Conservation (phyloP, 2,329 filamentous ascomycete species). For the Trichoderma koningiopsis region DNA sequence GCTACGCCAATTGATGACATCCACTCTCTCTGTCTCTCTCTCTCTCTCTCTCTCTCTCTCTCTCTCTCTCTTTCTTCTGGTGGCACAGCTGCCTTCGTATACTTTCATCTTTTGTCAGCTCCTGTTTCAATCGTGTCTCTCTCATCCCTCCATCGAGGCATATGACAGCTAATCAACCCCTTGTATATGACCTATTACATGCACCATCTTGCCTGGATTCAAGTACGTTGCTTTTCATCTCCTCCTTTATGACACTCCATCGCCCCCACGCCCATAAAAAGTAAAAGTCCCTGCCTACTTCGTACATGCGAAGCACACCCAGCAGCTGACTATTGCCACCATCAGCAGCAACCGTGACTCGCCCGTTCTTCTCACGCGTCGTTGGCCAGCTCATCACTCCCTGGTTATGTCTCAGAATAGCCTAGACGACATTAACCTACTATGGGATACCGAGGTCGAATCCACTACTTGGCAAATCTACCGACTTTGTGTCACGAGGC, state of each 20-base stretch:
- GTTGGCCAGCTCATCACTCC: not conserved
- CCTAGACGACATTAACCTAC: not conserved
- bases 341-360: not conserved
- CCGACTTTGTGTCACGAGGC: slow-evolving; percentile 1
- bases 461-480: not conserved
- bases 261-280: not conserved
- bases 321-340: not conserved
- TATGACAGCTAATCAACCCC: not conserved
- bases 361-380: not conserved
- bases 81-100: not conserved
- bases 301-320: not conserved
- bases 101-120: not conserved
- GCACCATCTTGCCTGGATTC: not conserved
- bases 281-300: not conserved
- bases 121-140: not conserved
- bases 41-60: not conserved
- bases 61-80: not conserved
- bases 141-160: not conserved
- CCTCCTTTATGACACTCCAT: not conserved
- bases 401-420: not conserved
- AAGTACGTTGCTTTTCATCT: not conserved
- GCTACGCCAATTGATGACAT: not conserved
- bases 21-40: too few relatives aligned
- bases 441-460: not conserved
- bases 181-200: not conserved